Conservation (phyloP, 78 protist species). For the Cavenderia fasciculata region DNA sequence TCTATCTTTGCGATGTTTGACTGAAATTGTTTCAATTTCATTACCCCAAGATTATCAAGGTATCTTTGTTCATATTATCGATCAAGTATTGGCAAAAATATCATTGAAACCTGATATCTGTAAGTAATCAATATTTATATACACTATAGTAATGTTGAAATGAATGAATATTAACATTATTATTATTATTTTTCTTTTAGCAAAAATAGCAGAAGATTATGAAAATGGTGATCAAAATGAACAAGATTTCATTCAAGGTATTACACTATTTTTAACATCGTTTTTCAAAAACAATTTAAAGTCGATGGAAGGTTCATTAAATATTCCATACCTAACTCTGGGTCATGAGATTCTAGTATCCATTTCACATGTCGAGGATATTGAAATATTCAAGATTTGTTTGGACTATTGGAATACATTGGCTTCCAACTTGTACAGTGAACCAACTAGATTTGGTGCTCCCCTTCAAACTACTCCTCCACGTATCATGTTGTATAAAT, state of each 20-base stretch:
- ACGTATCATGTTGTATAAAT: conserved; percentile 76
- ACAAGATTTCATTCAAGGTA: conserved; percentile 83
- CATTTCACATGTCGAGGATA: conserved; percentile 91
- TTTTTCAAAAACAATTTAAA: conserved; percentile 87
- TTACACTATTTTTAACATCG: conserved; percentile 88
- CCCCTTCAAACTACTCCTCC: conserved; percentile 25
- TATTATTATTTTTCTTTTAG: background rate
- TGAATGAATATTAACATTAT: background rate
- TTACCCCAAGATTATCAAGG: conserved; percentile 32
- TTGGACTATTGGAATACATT: conserved; percentile 96
- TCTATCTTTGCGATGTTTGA: conserved; percentile 89
- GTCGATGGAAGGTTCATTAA: conserved; percentile 74
- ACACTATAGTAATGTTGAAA: background rate
- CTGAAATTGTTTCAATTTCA: conserved; percentile 90
- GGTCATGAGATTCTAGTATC: conserved; percentile 82
- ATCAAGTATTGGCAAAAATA: conserved; percentile 48
- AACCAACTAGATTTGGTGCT: conserved; percentile 10
- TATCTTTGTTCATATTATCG: conserved; percentile 33
- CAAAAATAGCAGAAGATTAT: conserved; percentile 77
- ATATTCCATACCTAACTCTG: conserved; percentile 38
- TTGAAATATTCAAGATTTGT: conserved; percentile 96
- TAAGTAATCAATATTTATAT: background rate
- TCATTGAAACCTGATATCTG: conserved; percentile 45
- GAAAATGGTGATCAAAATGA: conserved; percentile 67
- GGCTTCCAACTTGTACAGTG: conserved; percentile 66